Base-by-base conservation (phyloP, 2,329 filamentous ascomycete species). In the Truncatella angustata region DNA sequence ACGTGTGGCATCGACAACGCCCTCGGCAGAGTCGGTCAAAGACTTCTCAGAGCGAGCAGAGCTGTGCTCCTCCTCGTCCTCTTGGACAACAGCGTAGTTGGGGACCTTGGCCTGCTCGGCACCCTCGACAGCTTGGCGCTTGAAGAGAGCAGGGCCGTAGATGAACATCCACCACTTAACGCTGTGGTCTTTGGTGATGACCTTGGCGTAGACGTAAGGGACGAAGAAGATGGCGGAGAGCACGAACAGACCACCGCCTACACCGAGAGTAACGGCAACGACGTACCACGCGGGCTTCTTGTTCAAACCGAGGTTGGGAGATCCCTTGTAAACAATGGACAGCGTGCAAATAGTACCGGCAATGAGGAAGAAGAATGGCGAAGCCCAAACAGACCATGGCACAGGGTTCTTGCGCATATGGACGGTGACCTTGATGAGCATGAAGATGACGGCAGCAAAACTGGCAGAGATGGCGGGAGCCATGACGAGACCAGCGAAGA, bases 261-360 rank as follows among this genome's bases (percentile, higher is more conserved):
- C 77, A 36, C 87, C 86, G 54, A 90, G 63, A 16, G 84, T 85
- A 55, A 90, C 86, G 12, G 79, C 71, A 10, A 78, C 85, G 55
- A 91, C 81, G 63, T 82, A 91, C 79, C 80, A 85, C 7, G 70
- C 68, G 2, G 87, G 85, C 75, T 86, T 87, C 70, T 86, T 81
- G 73, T 73, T 76, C 24, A 90, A 73, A 20, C 79, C 78, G 26
- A 89, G 78, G 54, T 76, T 84, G 21, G 88, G 87, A 9, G 87
- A 90, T 28, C 88, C 88, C 78, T 91, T 91, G 80, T 90, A 91
- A 60, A 91, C 87, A 61, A 92, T 84, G 39, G 86, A 90, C 4
- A 92, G 77, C 0, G 87, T 88, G 72, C 87, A 90, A 62, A 91
- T 72, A 53, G 86, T 89, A 51, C 78, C 86, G 51, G 88, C 86